phyloP scores from a whole-genome alignment of 352 stramenopile species.

The Pythium plurisporium region DNA sequence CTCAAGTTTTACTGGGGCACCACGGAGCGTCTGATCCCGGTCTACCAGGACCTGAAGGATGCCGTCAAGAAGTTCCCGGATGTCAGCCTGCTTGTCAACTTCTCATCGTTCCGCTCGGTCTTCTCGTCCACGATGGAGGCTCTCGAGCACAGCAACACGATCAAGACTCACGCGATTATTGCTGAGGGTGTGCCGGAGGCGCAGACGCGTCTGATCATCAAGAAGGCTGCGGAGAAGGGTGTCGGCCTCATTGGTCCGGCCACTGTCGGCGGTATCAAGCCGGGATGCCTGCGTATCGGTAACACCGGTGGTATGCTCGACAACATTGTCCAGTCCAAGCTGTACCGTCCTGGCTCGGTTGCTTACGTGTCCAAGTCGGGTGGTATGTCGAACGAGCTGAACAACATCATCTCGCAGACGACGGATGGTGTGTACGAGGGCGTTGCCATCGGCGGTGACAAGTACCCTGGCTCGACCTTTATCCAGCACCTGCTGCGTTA shows the following conservation, averaged over 20 bases:
- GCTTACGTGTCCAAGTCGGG: constrained; percentile 97
- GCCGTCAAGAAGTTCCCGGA: constrained; percentile 92
- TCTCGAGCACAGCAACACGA: constrained; percentile 88
- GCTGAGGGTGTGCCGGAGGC: constrained; percentile 95
- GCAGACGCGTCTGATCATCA: constrained; percentile 94
- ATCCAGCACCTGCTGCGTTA: constrained; percentile 96
- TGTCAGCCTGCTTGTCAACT: constrained; percentile 95
- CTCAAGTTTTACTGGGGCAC: constrained; percentile 97
- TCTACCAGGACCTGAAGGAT: constrained; percentile 90
- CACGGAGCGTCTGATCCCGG: constrained; percentile 91
- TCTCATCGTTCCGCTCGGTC: constrained; percentile 96
- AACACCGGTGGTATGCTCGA: constrained; percentile 98
- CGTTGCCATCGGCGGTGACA: constrained; percentile 93
- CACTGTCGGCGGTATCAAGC: constrained; percentile 96
- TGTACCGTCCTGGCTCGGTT: constrained; percentile 94
- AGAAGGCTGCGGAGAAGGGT: constrained; percentile 86
- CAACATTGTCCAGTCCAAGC: constrained; percentile 97
- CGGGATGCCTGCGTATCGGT: constrained; percentile 95
- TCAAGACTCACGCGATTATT: constrained; percentile 97
- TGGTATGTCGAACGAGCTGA: constrained; percentile 97
- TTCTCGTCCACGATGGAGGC: constrained; percentile 94
- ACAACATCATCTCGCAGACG: constrained; percentile 96
- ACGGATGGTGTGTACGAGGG: constrained; percentile 96
- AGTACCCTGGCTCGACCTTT: constrained; percentile 95
- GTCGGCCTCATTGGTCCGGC: constrained; percentile 95